These are phyloP conservation scores for Podospora didyma DNA, from an alignment of 495 filamentous ascomycete species.

Conservation along the genomic window DNA sequence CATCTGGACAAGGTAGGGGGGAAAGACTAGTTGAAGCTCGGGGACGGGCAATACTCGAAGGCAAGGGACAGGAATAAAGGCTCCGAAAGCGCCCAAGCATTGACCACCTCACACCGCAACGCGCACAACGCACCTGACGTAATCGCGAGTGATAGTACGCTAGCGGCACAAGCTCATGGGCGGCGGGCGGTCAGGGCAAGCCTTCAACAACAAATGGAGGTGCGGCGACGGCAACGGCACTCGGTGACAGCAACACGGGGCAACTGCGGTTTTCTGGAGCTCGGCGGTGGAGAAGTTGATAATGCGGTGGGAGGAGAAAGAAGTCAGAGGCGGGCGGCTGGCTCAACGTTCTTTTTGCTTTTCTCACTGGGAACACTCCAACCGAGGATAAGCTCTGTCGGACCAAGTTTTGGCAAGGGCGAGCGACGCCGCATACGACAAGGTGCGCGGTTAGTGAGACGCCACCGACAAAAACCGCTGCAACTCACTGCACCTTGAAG, in stretches of 20 bases:
- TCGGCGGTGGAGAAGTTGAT: background rate
- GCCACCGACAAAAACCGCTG: background rate
- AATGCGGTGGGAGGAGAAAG: background rate
- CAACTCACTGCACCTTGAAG: background rate
- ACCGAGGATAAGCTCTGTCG: background rate
- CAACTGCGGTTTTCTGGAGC: too few species aligned
- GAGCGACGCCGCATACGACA: background rate
- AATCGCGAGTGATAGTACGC: constrained; percentile 1
- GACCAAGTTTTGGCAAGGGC: background rate
- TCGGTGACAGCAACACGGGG: too few species aligned
- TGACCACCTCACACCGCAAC: constrained; percentile 1
- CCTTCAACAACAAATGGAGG: background rate
- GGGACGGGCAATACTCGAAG: too few species aligned
- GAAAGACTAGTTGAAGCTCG: too few species aligned
- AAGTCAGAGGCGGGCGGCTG: background rate
- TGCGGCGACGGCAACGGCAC: background rate
- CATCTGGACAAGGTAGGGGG: too few species aligned
- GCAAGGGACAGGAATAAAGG: too few species aligned
- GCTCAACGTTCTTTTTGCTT: background rate
- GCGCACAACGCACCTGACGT: constrained; percentile 5
- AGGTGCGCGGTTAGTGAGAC: background rate
- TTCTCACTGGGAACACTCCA: background rate
- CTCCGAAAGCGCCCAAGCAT: constrained; percentile 1
- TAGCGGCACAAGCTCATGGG: background rate
- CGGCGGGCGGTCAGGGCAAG: background rate